Percentiles rank a stretch among this genome's conserved stretches.
Evolutionary conservation across 805 yeast genomes (phyloP).

Genomic region (Zygotorulaspora florentina): DNA sequence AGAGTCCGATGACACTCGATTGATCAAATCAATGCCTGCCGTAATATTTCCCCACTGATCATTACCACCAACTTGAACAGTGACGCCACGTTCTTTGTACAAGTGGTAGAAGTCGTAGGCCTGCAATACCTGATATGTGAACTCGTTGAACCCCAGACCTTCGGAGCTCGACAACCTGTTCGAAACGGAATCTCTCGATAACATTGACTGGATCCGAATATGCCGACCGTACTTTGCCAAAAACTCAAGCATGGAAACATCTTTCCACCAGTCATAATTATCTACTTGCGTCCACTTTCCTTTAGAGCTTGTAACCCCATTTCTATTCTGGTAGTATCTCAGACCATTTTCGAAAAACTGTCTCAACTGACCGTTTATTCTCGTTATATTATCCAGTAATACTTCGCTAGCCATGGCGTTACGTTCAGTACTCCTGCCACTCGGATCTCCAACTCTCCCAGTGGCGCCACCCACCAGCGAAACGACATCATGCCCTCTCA

Average conservation of each 20-base stretch:
- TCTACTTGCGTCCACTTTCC: slow-evolving; percentile 50
- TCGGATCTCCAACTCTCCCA: slow-evolving; percentile 94
- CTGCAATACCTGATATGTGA: slow-evolving; percentile 86
- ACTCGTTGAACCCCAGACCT: slow-evolving; percentile 92
- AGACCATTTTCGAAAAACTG: slow-evolving; percentile 59
- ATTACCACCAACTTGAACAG: slow-evolving; percentile 87
- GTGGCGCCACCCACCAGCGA: slow-evolving; percentile 94
- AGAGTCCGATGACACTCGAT: slow-evolving; percentile 44
- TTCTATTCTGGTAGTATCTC: slow-evolving; percentile 49
- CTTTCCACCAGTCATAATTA: slow-evolving; percentile 84
- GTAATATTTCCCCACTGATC: slow-evolving; percentile 99
- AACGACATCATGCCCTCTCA: slow-evolving; percentile 80
- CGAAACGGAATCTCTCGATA: slow-evolving; percentile 82
- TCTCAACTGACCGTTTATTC: slow-evolving; percentile 59
- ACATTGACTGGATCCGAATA: slow-evolving; percentile 81
- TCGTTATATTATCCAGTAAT: slow-evolving; percentile 52
- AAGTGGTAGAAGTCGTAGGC: slow-evolving; percentile 91
- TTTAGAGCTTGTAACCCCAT: slow-evolving; percentile 25
- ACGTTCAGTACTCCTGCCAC: slow-evolving; percentile 82
- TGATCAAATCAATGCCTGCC: slow-evolving; percentile 87
- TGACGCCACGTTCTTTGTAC: slow-evolving; percentile 52
- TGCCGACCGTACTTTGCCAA: slow-evolving; percentile 70
- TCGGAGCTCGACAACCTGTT: slow-evolving; percentile 60
- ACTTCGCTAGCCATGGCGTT: slow-evolving; percentile 47
- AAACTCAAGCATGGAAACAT: slow-evolving; percentile 70